phyloP scores from a whole-genome alignment of 352 stramenopile species.

The Halophytophthora batemanensis region DNA sequence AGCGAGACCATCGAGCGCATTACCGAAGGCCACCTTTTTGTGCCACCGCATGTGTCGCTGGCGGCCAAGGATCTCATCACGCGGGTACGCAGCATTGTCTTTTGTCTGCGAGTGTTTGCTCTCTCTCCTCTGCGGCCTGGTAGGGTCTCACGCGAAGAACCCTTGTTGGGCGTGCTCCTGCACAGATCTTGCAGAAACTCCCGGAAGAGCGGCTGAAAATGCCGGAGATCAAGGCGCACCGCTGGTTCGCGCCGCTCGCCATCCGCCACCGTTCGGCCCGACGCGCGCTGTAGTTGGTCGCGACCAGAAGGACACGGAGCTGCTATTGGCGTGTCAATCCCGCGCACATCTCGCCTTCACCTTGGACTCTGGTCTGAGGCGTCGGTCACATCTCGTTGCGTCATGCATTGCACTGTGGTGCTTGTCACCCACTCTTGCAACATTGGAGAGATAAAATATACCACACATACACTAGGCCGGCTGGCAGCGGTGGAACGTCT shows the following conservation, averaged over 20 bases:
- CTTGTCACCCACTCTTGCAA: no score
- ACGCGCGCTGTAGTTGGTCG: constrained; percentile 21
- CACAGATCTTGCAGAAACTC: constrained; percentile 73
- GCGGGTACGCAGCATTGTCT: constrained; percentile 29
- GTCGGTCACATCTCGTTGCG: background rate
- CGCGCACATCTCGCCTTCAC: no score
- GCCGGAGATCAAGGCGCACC: constrained; percentile 70
- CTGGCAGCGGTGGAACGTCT: no score
- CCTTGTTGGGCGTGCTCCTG: background rate
- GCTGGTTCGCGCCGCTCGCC: constrained; percentile 65
- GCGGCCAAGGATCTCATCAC: constrained; percentile 73
- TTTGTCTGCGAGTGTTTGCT: background rate
- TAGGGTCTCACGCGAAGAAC: background rate
- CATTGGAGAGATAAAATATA: no score
- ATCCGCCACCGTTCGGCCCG: constrained; percentile 41
- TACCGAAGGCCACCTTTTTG: constrained; percentile 66
- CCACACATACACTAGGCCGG: no score
- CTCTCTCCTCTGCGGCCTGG: background rate
- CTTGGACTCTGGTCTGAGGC: no score
- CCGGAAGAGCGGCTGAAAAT: constrained; percentile 57
- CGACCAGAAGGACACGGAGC: constrained; percentile 8
- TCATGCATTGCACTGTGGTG: background rate
- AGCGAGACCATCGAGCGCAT: constrained; percentile 96
- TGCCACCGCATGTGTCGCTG: constrained; percentile 68
- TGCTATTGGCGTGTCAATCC: background rate